Evolutionary conservation across 2,329 filamentous ascomycete genomes (phyloP).

Genomic region (Hirsutella minnesotensis): DNA sequence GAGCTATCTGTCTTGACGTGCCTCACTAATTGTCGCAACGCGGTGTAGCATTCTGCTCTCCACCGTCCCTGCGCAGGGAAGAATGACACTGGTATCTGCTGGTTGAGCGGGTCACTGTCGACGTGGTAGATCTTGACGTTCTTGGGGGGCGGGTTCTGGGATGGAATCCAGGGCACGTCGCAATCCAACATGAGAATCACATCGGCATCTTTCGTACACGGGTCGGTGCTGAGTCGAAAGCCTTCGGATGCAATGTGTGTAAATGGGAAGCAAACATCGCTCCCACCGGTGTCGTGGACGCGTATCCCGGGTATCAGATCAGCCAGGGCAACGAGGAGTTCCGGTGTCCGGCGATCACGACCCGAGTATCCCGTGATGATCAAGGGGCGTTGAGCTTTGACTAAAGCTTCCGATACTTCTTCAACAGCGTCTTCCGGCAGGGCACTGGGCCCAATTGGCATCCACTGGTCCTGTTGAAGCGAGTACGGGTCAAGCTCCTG

Average conservation of each 20-base stretch:
- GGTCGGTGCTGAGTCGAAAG: slow-evolving; percentile 57
- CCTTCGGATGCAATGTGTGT: slow-evolving; percentile 53
- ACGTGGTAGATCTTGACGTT: slow-evolving; percentile 43
- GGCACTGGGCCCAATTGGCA: slow-evolving; percentile 49
- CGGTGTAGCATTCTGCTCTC: slow-evolving; percentile 27
- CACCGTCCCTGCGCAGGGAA: slow-evolving; percentile 47
- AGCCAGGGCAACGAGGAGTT: slow-evolving; percentile 51
- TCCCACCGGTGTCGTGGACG: slow-evolving; percentile 60
- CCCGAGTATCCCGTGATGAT: slow-evolving; percentile 59
- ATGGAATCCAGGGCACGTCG: slow-evolving; percentile 81
- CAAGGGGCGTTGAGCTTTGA: slow-evolving; percentile 48
- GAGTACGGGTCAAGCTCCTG: slow-evolving; percentile 61
- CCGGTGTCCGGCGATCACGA: slow-evolving; percentile 47
- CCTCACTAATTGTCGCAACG: background rate
- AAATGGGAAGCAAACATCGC: slow-evolving; percentile 64
- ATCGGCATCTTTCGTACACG: slow-evolving; percentile 60
- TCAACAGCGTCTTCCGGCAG: slow-evolving; percentile 34
- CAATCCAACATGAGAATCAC: slow-evolving; percentile 73
- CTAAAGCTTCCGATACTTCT: slow-evolving; percentile 46
- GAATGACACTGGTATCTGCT: slow-evolving; percentile 59
- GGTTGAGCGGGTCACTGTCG: slow-evolving; percentile 49
- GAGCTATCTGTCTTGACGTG: background rate
- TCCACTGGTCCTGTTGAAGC: slow-evolving; percentile 49
- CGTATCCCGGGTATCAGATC: slow-evolving; percentile 51
- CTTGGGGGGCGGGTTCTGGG: slow-evolving; percentile 41